Evolutionary conservation across 2,329 filamentous ascomycete species (phyloP), one percentile per base, ranked within the genome.

Genomic region (Sarocladium strictum): DNA sequence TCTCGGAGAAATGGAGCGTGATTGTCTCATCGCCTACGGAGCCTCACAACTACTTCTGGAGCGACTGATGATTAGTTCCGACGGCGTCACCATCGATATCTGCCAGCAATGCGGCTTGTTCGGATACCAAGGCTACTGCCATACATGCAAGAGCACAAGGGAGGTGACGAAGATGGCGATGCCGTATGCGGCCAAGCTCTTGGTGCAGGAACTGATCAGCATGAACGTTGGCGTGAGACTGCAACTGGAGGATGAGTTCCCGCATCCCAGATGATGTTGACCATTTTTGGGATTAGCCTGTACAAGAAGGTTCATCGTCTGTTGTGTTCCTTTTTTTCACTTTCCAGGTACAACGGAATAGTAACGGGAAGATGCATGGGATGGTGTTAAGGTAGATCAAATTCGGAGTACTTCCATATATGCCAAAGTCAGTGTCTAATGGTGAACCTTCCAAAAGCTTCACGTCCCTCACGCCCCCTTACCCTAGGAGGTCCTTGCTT

Each of bases 151-250:
- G 75, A 90, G 85, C 62, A 92, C 89, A 37, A 82, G 87, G 55
- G 85, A 87, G 27, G 90, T 99, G 24, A 87, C 90, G 15, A 87
- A 88, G 70, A 96, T 99, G 87, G 93, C 87, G 32, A 95, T 99
- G 80, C 94, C 94, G 32, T 99, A 99, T 71, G 94, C 94, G 17
- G 94, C 94, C 1, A 97, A 99, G 79, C 74, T 99, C 66, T 75
- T 99, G 55, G 90, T 97, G 50, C 94, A 99, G 75, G 94, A 99
- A 74, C 72, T 99, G 64, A 86, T 96, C 66, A 96, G 90, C 69
- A 99, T 99, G 94, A 99, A 99, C 69, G 90, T 99, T n/a, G 89
- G 92, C 58, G 93, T 96, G 57, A 80, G 89, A 56, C 76, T 99
- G 72, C 89, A 93, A 75, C 73, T 99, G 60, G 90, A 90, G 64